Evolutionary conservation across 495 filamentous ascomycete species (phyloP).

Genomic region (Cercophora samala): DNA sequence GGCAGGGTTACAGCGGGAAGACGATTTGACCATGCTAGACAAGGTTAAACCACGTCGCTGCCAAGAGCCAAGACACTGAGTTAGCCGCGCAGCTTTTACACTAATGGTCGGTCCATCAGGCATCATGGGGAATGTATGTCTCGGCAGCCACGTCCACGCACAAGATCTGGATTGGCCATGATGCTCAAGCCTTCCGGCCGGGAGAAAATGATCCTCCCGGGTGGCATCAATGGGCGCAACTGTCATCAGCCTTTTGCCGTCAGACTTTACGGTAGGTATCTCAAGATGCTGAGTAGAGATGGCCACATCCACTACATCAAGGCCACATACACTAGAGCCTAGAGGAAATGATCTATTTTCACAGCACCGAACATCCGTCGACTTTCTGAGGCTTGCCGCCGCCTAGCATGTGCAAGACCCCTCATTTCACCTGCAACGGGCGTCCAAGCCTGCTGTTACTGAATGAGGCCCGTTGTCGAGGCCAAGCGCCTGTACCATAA

Average conservation of each 20-base stretch:
- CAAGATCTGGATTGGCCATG: neutral
- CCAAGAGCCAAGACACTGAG: slow-evolving; percentile 28
- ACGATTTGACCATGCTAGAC: neutral
- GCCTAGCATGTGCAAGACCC: slow-evolving; percentile 10
- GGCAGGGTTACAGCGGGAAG: slow-evolving; percentile 3
- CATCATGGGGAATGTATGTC: neutral
- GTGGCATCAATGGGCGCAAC: slow-evolving; percentile 1
- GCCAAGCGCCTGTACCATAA: slow-evolving; percentile 28
- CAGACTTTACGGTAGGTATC: neutral
- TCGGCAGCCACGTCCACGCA: neutral
- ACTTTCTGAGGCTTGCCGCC: slow-evolving; percentile 19
- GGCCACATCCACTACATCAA: neutral
- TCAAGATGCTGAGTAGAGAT: neutral
- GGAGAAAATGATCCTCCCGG: neutral
- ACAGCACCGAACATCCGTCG: neutral
- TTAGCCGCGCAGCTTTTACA: slow-evolving; percentile 32
- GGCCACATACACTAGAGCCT: no score
- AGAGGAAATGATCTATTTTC: slow-evolving; percentile 1
- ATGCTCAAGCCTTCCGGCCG: neutral
- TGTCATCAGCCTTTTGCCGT: neutral
- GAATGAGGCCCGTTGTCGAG: slow-evolving; percentile 27
- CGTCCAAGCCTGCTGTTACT: slow-evolving; percentile 6
- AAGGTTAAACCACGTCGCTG: slow-evolving; percentile 6
- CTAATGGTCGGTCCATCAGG: neutral
- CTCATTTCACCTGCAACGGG: slow-evolving; percentile 26